phyloP scores from a whole-genome alignment of 495 filamentous ascomycete species.

The Sordaria brevicollis region DNA sequence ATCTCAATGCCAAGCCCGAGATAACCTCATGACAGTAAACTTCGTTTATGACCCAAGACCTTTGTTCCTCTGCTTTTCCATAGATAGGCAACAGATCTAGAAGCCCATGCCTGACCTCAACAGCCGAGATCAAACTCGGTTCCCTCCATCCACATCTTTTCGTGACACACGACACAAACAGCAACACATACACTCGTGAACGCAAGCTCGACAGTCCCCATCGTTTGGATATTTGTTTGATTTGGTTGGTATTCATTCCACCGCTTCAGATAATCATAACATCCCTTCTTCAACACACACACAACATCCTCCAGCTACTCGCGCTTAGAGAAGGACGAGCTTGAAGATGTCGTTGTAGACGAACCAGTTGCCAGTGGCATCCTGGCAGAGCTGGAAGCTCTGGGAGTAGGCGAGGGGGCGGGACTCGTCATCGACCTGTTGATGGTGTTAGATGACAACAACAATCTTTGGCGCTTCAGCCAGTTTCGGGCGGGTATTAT shows the following conservation, averaged over 20 bases:
- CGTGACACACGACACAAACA: not conserved
- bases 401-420: conserved; percentile 79
- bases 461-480: not conserved
- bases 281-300: not conserved
- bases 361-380: conserved; percentile 60
- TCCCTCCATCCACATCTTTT: not conserved
- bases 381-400: conserved; percentile 68
- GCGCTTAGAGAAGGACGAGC: conserved; percentile 52
- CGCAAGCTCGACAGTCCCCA: not conserved
- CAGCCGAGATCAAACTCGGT: not conserved
- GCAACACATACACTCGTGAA: not conserved
- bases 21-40: not conserved
- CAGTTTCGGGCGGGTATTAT: no score
- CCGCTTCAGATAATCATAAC: not conserved
- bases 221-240: not conserved
- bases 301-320: not conserved
- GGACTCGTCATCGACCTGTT: conserved; percentile 69
- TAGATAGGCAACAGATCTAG: not conserved
- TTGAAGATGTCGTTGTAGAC: conserved; percentile 91
- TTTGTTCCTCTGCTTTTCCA: not conserved
- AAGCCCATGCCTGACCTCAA: not conserved
- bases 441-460: not conserved
- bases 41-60: not conserved
- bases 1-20: not conserved
- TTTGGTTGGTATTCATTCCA: not conserved